A percentile compares a stretch with the other conserved stretches of the same genome.
Evolutionary conservation across 2,329 filamentous ascomycete genomes (phyloP).

Genomic region (Chaetomium globosum): DNA sequence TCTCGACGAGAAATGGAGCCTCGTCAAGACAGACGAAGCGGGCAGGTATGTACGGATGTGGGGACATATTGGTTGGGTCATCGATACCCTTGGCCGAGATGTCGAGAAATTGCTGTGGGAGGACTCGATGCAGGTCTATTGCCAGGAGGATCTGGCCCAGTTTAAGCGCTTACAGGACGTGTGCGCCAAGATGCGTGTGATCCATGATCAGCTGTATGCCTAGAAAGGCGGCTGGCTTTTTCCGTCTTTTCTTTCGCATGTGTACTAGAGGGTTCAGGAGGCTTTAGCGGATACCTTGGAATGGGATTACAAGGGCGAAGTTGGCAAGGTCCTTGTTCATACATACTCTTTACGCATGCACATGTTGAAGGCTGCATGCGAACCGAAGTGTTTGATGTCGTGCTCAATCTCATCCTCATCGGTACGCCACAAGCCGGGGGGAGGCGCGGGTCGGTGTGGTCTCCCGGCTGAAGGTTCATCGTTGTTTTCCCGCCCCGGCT

Average conservation of each 20-base stretch:
- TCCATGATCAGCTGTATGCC: slow-evolving; percentile 48
- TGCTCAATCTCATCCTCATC: no score
- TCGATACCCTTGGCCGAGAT: slow-evolving; percentile 39
- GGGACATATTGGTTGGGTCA: slow-evolving; percentile 37
- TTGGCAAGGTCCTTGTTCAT: no score
- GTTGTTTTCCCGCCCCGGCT: no score
- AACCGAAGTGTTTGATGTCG: no score
- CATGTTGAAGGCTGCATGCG: no score
- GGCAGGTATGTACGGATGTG: slow-evolving; percentile 39
- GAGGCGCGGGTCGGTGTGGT: no score
- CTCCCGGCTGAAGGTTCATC: no score
- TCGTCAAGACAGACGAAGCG: slow-evolving; percentile 33
- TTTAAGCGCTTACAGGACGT: slow-evolving; percentile 18
- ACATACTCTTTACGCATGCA: no score
- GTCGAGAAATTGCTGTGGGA: slow-evolving; percentile 43
- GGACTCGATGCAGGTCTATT: slow-evolving; percentile 40
- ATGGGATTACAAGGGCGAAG: no score
- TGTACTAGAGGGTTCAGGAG: background rate
- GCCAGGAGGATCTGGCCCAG: slow-evolving; percentile 32
- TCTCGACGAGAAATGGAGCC: slow-evolving; percentile 29
- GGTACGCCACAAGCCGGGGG: no score
- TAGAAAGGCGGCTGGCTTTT: background rate
- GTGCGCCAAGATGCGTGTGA: slow-evolving; percentile 44
- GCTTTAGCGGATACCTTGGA: no score
- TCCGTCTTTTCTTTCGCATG: slow-evolving; percentile 4